Base-by-base conservation (phyloP, 352 stramenopile genomes). In the Halophytophthora polymorphica region DNA sequence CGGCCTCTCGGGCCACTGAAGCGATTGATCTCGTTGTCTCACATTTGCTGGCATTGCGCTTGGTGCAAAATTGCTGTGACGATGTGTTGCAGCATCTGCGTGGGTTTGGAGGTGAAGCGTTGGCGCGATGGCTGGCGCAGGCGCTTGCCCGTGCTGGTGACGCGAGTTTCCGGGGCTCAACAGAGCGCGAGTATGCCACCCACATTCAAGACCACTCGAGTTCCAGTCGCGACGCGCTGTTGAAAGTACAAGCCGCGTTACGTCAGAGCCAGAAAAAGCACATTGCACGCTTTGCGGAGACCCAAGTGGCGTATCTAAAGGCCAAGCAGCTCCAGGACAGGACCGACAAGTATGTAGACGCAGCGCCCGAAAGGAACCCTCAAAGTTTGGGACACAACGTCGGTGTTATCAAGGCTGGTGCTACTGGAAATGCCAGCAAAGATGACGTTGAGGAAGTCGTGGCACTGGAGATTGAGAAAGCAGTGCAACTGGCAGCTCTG, bases 181-280 rank as follows among this genome's bases (percentile, higher is more conserved):
- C 76, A 25, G 67, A 77, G 22, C 56, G 51, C 1, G 64, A 63
- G 38, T 78, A 82, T 34, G 67, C 58, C 0, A 56, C 57, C 7
- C 66, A 74, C 23, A 64, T 82, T 0, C 61, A 66, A 31, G 52
- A 68, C n/a, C 22, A 77, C 23, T 50, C 65, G 0, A 50, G 38
- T 8, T 64, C 67, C 6, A 76, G 53, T 21, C 67, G 59, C 28
- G 71, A 78, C 18, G 65, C 71, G 8, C 51, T 82, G 6, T 23
- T 66, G 3, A 67, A 82, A 39, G 65, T 82, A 19, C 67, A 77
- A 29, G 23, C 44, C n/a, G 51, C 73, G 10, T 45, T 82, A 4
- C 61, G 64, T 2, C 42, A 51, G n/a, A 66, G 61, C 46, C 71
- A 82, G 39, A 51, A 64, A 2, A 45, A 76, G 41, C 71, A 81